Base-by-base conservation (phyloP, 352 stramenopile species). In the Pythium grandisporangium region DNA sequence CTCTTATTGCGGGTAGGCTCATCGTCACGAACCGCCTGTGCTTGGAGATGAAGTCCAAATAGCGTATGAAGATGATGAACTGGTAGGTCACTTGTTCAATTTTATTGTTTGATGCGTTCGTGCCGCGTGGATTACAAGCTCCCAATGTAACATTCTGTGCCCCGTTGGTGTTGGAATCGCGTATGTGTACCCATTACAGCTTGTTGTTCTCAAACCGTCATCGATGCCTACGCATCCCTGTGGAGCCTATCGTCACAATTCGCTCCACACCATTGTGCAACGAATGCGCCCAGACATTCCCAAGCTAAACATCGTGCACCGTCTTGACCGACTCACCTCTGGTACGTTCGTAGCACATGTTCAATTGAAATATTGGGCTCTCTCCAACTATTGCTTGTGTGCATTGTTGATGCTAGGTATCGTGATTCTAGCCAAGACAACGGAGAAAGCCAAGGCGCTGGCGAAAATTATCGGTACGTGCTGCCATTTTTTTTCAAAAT, bases 11-110 rank as follows among this genome's bases (percentile, higher is more conserved):
- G 20, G 11, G 39, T 52, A 85, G 74, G 79, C 96, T 27, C 95
- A 98, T 84, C 90, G 95, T 33, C 95, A 98, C 53, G 95, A 99
- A 70, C 95, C 95, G 17, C 92, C 91, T 10, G 93, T 99, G 26
- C 72, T 60, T 2, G 72, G 84, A 21, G 67, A 93, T 17, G 70
- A 91, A 13, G 63, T 96, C 34, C 10, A 42, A n/a, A 70, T 96
- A 41, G 63, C 90, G 10, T 56, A 83, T 50, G 72, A 95, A 48
- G 66, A 91, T 39, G 56, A 78, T 30, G 65, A 88, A 36, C 27
- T 96, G 49, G 69, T 96, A 49, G 27, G 55, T 80, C 2, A 24
- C 52, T 8, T 19, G 7, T 25, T 2, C 10, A 26, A 26, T 3
- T 42, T 10, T 45, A 13, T 4, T 30, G 13, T 13, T n/a, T n/a